Evolutionary conservation across 2,329 filamentous ascomycete species (phyloP).

Genomic region (Neopestalotiopsis sp.): DNA sequence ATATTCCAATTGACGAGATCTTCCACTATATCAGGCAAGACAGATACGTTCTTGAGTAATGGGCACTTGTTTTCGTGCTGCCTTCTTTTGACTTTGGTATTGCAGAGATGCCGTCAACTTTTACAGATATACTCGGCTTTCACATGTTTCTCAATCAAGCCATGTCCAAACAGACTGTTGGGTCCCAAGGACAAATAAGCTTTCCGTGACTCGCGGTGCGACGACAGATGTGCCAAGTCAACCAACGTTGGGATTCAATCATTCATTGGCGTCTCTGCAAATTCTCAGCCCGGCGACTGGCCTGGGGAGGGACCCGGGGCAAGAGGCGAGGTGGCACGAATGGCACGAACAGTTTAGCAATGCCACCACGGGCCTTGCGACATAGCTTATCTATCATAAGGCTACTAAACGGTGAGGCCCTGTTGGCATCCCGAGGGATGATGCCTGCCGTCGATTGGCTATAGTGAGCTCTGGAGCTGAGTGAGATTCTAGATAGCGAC

Average conservation of each 20-base stretch:
- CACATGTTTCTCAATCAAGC: neutral
- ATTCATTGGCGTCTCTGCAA: neutral
- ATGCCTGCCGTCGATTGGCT: conserved; percentile 1
- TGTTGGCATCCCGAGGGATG: neutral
- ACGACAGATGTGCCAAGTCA: neutral
- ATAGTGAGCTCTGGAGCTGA: neutral
- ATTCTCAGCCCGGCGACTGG: neutral
- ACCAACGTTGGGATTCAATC: neutral
- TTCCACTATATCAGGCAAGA: no score
- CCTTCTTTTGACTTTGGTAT: no score
- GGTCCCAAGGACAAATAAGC: neutral
- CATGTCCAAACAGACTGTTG: neutral
- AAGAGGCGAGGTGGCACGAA: neutral
- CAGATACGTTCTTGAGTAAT: no score
- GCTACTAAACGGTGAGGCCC: neutral
- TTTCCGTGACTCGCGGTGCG: neutral
- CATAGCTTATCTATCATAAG: neutral
- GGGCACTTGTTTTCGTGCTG: no score
- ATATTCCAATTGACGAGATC: no score
- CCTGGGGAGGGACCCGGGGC: neutral
- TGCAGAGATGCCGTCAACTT: no score
- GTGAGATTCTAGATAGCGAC: neutral
- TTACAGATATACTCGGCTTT: neutral
- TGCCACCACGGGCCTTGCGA: neutral
- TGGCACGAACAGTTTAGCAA: neutral